Evolutionary conservation across 192 early-diverging fungal genomes (phyloP), one percentile per base, ranked within the genome.

Genomic region (Linnemannia schmuckeri): DNA sequence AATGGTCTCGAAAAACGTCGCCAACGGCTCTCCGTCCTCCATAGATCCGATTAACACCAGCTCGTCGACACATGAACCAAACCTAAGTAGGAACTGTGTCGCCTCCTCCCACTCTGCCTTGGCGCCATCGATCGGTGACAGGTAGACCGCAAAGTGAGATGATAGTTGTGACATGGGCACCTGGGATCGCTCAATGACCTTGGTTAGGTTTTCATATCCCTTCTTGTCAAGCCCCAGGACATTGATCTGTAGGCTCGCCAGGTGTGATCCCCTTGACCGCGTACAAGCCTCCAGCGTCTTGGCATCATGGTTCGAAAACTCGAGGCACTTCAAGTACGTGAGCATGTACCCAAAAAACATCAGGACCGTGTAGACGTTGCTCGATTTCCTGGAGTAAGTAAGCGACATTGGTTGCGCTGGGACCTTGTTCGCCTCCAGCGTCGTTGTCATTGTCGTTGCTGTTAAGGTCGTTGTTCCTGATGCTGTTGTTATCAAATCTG

Each of bases 311-410:
- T 68, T 76, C 10, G 75, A 63, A 30, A 76, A 44, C 33, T 76
- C 75, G 38, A 76, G 75, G 44, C 75, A 76, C 30, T 66, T 76
- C 30, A 76, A n/a, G 40, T 76, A 33, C 37, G 75, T 76, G 40
- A 76, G 27, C 52, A 76, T 76, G 57, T 76, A 76, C 18, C 75
- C 75, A 40, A 76, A 76, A 42, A 76, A 76, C 75, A 76, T 76
- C 37, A 76, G 40, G 18, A 76, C 57, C 20, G 55, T 76, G 41
- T 66, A 63, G 61, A 76, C 61, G 40, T 76, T 76, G 38, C 55
- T 66, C 7, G 57, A 54, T 9, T 61, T 61, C 22, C 54, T 40
- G 22, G 75, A 44, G 75, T 76, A 76, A 4, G 55, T 33, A 20
- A 76, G 40, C 7, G 75, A 57, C n/a, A 76, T 76, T 40, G 61